These are phyloP conservation scores for Yarrowia galli DNA, from an alignment of 1,139 yeast species.

Conservation along the genomic window DNA sequence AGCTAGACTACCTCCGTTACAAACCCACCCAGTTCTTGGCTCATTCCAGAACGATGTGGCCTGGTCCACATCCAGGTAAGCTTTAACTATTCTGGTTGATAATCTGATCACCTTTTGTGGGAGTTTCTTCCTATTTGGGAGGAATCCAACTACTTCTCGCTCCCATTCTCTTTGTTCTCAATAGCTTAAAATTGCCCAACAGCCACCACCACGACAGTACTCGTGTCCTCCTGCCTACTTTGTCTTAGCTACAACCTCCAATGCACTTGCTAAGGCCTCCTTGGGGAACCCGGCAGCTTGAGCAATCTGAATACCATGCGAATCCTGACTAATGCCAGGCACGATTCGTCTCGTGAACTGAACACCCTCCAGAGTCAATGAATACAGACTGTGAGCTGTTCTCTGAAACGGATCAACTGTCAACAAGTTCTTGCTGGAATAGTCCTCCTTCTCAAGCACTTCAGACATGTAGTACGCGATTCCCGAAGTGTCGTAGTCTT, in stretches of 20 bases:
- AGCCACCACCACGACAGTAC: no score
- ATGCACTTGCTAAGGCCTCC: slow-evolving; percentile 57
- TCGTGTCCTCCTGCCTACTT: background rate
- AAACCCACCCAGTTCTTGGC: no score
- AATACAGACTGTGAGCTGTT: slow-evolving; percentile 2
- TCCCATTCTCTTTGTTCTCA: no score
- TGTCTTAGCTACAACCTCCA: slow-evolving; percentile 35
- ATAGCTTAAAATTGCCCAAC: no score
- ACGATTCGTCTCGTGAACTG: slow-evolving; percentile 67
- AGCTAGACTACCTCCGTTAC: no score
- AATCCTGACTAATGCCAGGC: slow-evolving; percentile 75
- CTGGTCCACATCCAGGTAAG: no score
- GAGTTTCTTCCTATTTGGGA: no score
- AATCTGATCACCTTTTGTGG: no score
- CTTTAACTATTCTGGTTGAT: no score
- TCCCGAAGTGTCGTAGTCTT: slow-evolving; percentile 42
- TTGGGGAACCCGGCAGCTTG: slow-evolving; percentile 82
- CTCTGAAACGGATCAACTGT: slow-evolving; percentile 18
- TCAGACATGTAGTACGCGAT: slow-evolving; percentile 63
- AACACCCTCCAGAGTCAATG: slow-evolving; percentile 8
- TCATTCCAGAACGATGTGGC: no score
- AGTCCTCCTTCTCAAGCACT: slow-evolving; percentile 51
- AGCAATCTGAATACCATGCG: slow-evolving; percentile 89
- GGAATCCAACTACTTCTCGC: no score
- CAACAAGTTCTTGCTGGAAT: slow-evolving; percentile 44